Conservation (phyloP, 495 filamentous ascomycete genomes). For the Podospora sp. region DNA sequence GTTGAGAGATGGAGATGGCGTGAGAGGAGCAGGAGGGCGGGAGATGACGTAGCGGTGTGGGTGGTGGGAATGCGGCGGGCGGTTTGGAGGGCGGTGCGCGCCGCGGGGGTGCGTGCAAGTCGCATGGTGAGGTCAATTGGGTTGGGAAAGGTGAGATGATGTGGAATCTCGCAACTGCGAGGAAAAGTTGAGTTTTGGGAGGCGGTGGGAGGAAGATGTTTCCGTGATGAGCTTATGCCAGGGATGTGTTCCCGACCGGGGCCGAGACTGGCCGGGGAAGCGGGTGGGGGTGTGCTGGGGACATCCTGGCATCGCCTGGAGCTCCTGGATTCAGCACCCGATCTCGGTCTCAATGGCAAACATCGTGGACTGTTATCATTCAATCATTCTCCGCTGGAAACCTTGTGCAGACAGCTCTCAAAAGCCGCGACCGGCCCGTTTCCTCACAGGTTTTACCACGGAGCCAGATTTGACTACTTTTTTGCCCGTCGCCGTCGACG, state of each 20-base stretch:
- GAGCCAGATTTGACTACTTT: slow-evolving; percentile 55
- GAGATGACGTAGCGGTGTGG: neutral
- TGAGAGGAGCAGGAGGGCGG: neutral
- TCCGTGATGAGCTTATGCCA: neutral
- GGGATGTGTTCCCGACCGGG: neutral
- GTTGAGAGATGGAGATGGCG: neutral
- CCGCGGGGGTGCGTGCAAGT: neutral
- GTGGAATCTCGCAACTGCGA: neutral
- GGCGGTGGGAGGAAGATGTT: neutral
- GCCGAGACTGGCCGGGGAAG: slow-evolving; percentile 7
- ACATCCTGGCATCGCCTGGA: neutral
- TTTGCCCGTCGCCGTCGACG: slow-evolving; percentile 46
- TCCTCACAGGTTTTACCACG: slow-evolving; percentile 66
- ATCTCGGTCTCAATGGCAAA: neutral
- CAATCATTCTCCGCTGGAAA: neutral
- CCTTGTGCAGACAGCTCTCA: slow-evolving; percentile 15
- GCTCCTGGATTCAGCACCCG: slow-evolving; percentile 2
- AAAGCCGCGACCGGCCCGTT: slow-evolving; percentile 40
- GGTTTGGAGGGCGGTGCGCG: neutral
- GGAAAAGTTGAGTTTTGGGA: neutral
- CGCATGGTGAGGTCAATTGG: neutral
- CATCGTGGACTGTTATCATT: neutral
- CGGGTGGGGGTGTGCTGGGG: neutral
- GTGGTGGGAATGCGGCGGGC: neutral
- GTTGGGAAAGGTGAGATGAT: neutral